A percentile compares a stretch with the other conserved stretches of the same genome.
Evolutionary conservation across 345 rosid genomes (phyloP).

Genomic region (Camelina hispida): DNA sequence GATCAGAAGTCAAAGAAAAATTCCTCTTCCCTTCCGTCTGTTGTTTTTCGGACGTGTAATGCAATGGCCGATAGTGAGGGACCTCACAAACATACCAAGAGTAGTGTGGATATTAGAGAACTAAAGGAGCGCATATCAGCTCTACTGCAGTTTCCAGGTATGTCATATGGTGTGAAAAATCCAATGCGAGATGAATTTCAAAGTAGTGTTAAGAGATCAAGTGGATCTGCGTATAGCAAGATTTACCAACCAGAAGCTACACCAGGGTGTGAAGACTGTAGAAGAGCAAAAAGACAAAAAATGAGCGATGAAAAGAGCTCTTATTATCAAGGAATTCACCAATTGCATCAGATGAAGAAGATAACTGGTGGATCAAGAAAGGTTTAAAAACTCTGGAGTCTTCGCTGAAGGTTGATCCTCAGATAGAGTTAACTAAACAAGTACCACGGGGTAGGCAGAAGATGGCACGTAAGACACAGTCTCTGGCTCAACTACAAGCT

Average conservation of each 20-base stretch:
- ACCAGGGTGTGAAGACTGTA: slow-evolving; percentile 95
- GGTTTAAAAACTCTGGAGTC: slow-evolving; percentile 63
- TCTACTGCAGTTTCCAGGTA: slow-evolving; percentile 70
- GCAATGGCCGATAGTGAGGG: slow-evolving; percentile 41
- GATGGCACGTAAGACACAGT: slow-evolving; percentile 81
- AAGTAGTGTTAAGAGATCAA: slow-evolving; percentile 67
- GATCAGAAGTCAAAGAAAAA: slow-evolving; percentile 52
- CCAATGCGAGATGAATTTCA: slow-evolving; percentile 66
- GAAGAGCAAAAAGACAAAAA: slow-evolving; percentile 68
- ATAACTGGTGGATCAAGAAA: slow-evolving; percentile 92
- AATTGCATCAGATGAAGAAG: slow-evolving; percentile 80
- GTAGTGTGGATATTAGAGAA: slow-evolving; percentile 54
- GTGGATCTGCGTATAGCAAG: slow-evolving; percentile 55
- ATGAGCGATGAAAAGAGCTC: slow-evolving; percentile 73
- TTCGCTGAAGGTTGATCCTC: slow-evolving; percentile 67
- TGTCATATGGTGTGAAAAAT: slow-evolving; percentile 51
- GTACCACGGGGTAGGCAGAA: slow-evolving; percentile 84
- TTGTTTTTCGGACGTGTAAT: slow-evolving; percentile 51
- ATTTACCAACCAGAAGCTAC: slow-evolving; percentile 58
- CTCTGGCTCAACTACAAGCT: slow-evolving; percentile 90
- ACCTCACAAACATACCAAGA: slow-evolving; percentile 54
- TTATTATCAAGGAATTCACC: slow-evolving; percentile 66
- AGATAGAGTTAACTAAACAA: slow-evolving; percentile 71
- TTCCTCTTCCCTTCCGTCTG: slow-evolving; percentile 40
- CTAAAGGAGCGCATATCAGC: slow-evolving; percentile 71